These are phyloP conservation scores for Phoma sp. DNA, from an alignment of 2,329 filamentous ascomycete species.

Conservation along the genomic window DNA sequence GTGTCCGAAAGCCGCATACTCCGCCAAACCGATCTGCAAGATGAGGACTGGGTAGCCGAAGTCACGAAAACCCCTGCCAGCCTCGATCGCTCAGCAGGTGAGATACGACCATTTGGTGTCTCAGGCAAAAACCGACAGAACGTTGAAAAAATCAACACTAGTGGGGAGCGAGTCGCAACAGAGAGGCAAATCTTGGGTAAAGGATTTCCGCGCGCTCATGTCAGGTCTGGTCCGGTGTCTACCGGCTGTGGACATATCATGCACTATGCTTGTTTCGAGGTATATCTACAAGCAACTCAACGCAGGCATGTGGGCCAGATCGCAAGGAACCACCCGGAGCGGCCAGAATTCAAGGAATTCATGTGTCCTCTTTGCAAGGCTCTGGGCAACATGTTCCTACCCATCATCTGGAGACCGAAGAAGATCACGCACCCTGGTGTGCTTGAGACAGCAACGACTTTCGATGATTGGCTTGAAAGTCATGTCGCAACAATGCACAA, in stretches of 20 bases:
- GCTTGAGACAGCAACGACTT: conserved; percentile 64
- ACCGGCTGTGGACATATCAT: conserved; percentile 97
- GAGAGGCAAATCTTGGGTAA: conserved; percentile 87
- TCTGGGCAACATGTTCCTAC: conserved; percentile 90
- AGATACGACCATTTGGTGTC: conserved; percentile 86
- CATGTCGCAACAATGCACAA: conserved; percentile 61
- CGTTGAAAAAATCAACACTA: conserved; percentile 75
- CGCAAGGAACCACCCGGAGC: conserved; percentile 89
- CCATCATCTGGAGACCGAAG: conserved; percentile 92
- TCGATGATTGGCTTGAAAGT: conserved; percentile 71
- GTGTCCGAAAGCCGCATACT: conserved; percentile 85
- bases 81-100: conserved; percentile 83
- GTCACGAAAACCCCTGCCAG: conserved; percentile 77
- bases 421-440: conserved; percentile 81
- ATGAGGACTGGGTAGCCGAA: conserved; percentile 84
- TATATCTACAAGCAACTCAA: conserved; percentile 83
- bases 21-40: conserved; percentile 82
- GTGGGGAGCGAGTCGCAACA: conserved; percentile 71
- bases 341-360: conserved; percentile 80
- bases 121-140: conserved; percentile 82
- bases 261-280: conserved; percentile 95
- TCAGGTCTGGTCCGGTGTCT: conserved; percentile 77
- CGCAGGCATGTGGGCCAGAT: conserved; percentile 90
- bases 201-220: conserved; percentile 76
- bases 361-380: conserved; percentile 97